phyloP scores from a whole-genome alignment of 2,329 filamentous ascomycete genomes.

The Fusarium pseudoanthophilum region DNA sequence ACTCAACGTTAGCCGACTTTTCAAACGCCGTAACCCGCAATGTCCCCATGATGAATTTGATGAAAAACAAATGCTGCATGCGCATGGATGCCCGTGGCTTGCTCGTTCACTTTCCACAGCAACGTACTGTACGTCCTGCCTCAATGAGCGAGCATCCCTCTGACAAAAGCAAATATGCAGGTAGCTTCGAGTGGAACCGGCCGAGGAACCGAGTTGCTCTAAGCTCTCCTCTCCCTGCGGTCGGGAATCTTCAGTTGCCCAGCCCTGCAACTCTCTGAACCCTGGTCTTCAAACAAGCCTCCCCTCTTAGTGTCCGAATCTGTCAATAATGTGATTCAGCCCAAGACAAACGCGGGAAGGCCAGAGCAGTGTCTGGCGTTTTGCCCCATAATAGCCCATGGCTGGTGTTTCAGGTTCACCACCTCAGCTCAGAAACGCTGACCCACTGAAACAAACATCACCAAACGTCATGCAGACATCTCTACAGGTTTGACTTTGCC shows the following conservation, averaged over 20 bases:
- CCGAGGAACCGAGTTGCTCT: background rate
- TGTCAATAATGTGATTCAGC: slow-evolving; percentile 26
- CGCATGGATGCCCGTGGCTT: slow-evolving; percentile 13
- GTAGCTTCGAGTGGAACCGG: background rate
- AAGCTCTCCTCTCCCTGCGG: background rate
- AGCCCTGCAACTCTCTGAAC: slow-evolving; percentile 19
- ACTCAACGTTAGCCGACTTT: slow-evolving; percentile 31
- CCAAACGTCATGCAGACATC: slow-evolving; percentile 35
- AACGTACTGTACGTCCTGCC: slow-evolving; percentile 11
- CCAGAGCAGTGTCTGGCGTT: slow-evolving; percentile 20
- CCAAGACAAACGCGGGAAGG: slow-evolving; percentile 25
- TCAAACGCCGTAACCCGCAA: slow-evolving; percentile 40
- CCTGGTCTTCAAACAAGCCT: slow-evolving; percentile 34
- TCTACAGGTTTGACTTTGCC: slow-evolving; percentile 1
- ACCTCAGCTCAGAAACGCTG: slow-evolving; percentile 32
- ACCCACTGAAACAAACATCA: slow-evolving; percentile 41
- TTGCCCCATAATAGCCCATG: slow-evolving; percentile 38
- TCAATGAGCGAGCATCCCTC: background rate
- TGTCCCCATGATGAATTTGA: slow-evolving; percentile 31
- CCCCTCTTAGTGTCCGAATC: slow-evolving; percentile 25
- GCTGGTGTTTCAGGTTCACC: slow-evolving; percentile 41
- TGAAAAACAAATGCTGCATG: slow-evolving; percentile 36
- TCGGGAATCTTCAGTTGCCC: slow-evolving; percentile 4
- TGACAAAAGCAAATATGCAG: slow-evolving; percentile 15
- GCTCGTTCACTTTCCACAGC: slow-evolving; percentile 3